Evolutionary conservation across 306 rosid genomes (phyloP).

Genomic region (Aeschynomene evenia): DNA sequence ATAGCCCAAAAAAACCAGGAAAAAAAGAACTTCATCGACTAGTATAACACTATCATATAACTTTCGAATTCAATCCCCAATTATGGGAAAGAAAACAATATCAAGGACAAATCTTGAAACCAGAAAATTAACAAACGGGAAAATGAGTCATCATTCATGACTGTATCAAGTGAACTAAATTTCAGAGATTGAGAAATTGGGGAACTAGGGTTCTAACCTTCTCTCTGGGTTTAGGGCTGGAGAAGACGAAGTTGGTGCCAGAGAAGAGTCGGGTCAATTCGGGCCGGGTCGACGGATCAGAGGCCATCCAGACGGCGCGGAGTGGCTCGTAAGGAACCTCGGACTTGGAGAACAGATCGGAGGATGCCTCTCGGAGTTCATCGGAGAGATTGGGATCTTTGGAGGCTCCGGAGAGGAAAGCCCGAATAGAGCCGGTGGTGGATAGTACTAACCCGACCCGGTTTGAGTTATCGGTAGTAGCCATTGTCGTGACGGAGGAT

Average conservation of each 20-base stretch:
- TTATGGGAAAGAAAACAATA: too few species aligned
- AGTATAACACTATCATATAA: too few species aligned
- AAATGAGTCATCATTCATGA: not conserved
- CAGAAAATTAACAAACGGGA: not conserved
- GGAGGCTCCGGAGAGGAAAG: slow-evolving; percentile 56
- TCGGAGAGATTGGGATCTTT: slow-evolving; percentile 45
- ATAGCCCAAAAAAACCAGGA: not conserved
- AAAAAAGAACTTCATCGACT: not conserved
- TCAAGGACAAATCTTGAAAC: not conserved
- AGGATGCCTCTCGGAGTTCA: slow-evolving; percentile 58
- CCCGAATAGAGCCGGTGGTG: slow-evolving; percentile 43
- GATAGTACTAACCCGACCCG: slow-evolving; percentile 59
- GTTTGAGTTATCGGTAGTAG: not conserved
- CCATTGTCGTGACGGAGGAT: too few species aligned
- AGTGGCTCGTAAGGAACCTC: slow-evolving; percentile 53
- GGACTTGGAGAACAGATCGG: slow-evolving; percentile 45
- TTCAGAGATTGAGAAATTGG: not conserved
- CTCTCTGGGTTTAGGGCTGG: slow-evolving; percentile 78
- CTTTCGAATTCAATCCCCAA: too few species aligned
- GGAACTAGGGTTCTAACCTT: slow-evolving; percentile 63
- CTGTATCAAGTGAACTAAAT: not conserved
- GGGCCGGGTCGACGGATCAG: slow-evolving; percentile 47
- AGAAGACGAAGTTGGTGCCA: slow-evolving; percentile 51
- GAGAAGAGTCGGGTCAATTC: slow-evolving; percentile 47
- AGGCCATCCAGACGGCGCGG: slow-evolving; percentile 61